Evolutionary conservation across 73 alveolate genomes (phyloP).

Genomic region (Diophrys appendiculata): DNA sequence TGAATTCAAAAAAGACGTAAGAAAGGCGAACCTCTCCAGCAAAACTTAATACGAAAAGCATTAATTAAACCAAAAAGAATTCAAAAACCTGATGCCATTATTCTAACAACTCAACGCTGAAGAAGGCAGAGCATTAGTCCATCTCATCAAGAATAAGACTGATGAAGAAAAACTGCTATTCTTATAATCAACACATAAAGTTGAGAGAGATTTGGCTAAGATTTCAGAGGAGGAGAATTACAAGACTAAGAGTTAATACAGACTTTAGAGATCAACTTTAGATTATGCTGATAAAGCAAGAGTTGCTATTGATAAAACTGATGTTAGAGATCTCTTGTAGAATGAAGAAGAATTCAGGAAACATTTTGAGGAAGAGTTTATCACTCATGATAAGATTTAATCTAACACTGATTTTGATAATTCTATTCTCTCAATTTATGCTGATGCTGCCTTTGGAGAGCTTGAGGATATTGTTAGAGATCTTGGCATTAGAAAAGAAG

Average conservation of each 20-base stretch:
- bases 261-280: slow-evolving; percentile 28
- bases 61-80: slow-evolving; percentile 11
- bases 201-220: slow-evolving; percentile 56
- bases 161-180: background rate
- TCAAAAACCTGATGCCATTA: slow-evolving; percentile 49
- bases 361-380: slow-evolving; percentile 19
- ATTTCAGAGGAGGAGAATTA: slow-evolving; percentile 54
- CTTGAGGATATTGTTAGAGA: slow-evolving; percentile 38
- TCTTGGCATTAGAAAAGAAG: slow-evolving; percentile 42
- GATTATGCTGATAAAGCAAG: slow-evolving; percentile 51
- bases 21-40: slow-evolving; percentile 8
- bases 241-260: slow-evolving; percentile 39
- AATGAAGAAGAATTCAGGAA: slow-evolving; percentile 38
- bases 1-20: slow-evolving; percentile 40
- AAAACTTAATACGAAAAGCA: slow-evolving; percentile 42
- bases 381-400: background rate
- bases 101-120: slow-evolving; percentile 20
- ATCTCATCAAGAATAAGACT: slow-evolving; percentile 23
- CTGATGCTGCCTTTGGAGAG: slow-evolving; percentile 42
- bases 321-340: slow-evolving; percentile 41
- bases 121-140: slow-evolving; percentile 47
- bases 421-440: slow-evolving; percentile 22
- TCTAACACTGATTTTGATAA: slow-evolving; percentile 16
- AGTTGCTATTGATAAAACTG: slow-evolving; percentile 39
- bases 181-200: background rate